Evolutionary conservation across 176 grass and related monocot species (phyloP).

Genomic region (Oryza australiensis): DNA sequence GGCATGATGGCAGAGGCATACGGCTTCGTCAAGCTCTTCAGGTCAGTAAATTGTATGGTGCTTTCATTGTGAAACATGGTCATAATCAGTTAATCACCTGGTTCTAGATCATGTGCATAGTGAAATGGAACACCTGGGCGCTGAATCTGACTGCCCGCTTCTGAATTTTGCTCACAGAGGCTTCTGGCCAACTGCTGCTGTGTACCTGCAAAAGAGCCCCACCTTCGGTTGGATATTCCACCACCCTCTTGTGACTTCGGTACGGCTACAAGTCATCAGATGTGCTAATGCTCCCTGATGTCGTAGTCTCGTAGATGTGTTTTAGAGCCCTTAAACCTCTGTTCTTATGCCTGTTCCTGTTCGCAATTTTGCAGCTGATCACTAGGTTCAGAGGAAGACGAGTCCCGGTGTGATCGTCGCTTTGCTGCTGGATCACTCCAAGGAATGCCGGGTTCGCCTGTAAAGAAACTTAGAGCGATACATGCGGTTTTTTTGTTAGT

Average conservation of each 20-base stretch:
- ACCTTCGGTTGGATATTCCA: conserved; percentile 77
- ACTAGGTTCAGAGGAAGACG: conserved; percentile 58
- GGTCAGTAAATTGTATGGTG: conserved; percentile 39
- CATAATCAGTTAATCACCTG: not conserved
- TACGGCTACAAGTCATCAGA: conserved; percentile 11
- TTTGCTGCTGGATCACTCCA: conserved; percentile 4
- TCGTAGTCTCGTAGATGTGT: too few species aligned
- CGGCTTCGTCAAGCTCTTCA: conserved; percentile 79
- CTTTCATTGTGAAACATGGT: not conserved
- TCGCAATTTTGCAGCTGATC: conserved; percentile 43
- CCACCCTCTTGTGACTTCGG: conserved; percentile 78
- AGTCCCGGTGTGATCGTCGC: conserved; percentile 49
- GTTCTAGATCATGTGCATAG: not conserved
- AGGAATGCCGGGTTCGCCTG: conserved; percentile 25
- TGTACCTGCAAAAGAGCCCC: conserved; percentile 75
- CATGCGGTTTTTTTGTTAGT: conserved; percentile 13
- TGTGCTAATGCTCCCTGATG: not conserved
- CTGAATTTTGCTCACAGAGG: conserved; percentile 55
- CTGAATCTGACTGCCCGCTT: conserved; percentile 4
- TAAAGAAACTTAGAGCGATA: conserved; percentile 14
- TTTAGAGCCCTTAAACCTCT: not conserved
- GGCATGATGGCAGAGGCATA: conserved; percentile 77
- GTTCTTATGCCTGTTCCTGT: not conserved
- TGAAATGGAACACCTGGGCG: not conserved
- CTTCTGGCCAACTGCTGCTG: conserved; percentile 81